Evolutionary conservation across 2,329 filamentous ascomycete genomes (phyloP).

Genomic region (Colletotrichum sp.): DNA sequence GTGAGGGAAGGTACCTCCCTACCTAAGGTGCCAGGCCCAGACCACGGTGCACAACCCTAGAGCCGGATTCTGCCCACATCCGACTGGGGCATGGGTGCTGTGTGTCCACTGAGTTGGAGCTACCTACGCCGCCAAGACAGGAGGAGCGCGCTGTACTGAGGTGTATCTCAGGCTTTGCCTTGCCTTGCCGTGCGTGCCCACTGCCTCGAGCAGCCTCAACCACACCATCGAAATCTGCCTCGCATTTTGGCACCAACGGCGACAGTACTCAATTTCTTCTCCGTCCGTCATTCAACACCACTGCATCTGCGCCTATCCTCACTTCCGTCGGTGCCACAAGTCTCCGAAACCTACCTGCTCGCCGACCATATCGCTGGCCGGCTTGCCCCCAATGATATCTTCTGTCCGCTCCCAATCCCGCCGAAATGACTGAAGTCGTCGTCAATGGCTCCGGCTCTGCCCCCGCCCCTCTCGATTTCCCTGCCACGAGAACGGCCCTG

Average conservation of each 20-base stretch:
- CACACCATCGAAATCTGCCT: not conserved
- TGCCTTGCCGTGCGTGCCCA: not conserved
- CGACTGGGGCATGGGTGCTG: not conserved
- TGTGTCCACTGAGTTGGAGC: not conserved
- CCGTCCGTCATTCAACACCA: not conserved
- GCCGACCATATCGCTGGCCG: conserved; percentile 9
- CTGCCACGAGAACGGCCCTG: conserved; percentile 54
- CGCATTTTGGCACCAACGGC: not conserved
- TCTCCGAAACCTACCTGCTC: not conserved
- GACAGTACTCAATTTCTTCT: not conserved
- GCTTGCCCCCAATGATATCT: conserved; percentile 20
- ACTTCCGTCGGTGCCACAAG: not conserved
- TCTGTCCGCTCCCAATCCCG: conserved; percentile 22
- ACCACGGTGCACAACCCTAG: not conserved
- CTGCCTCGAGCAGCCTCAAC: not conserved
- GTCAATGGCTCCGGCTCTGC: conserved; percentile 36
- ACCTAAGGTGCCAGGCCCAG: not conserved
- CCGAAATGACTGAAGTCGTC: conserved; percentile 56
- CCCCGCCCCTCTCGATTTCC: conserved; percentile 53
- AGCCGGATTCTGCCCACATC: not conserved
- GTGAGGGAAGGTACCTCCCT: not conserved
- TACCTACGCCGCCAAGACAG: not conserved
- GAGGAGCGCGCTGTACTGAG: not conserved
- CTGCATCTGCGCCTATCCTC: not conserved
- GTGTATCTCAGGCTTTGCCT: not conserved